phyloP scores from a whole-genome alignment of 2,329 filamentous ascomycete genomes.

The Ramularia endophylla region DNA sequence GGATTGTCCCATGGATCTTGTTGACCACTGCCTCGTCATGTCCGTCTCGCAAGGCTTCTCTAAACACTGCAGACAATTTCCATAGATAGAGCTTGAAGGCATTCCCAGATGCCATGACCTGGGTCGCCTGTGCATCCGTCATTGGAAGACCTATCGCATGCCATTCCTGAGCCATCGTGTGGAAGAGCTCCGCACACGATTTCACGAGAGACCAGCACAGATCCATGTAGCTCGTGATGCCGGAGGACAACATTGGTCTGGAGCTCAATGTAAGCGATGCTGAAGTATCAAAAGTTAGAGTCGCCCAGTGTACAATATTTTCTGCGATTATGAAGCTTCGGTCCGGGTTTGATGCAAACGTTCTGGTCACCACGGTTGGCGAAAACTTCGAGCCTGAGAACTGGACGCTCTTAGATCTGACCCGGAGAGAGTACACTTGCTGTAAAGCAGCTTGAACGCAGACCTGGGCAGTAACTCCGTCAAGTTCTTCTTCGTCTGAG shows the following conservation, averaged over 20 bases:
- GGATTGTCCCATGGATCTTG: conserved; percentile 1
- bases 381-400: conserved; percentile 11
- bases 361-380: conserved; percentile 5
- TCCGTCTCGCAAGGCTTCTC: conserved; percentile 10
- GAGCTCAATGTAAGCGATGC: conserved; percentile 8
- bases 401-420: conserved; percentile 6
- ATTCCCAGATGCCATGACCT: conserved; percentile 6
- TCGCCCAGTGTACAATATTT: conserved; percentile 11
- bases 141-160: conserved; percentile 4
- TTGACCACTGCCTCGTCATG: conserved; percentile 8
- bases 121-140: conserved; percentile 8
- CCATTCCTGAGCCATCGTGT: conserved; percentile 6
- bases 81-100: conserved; percentile 9
- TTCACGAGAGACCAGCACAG: conserved; percentile 9
- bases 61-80: conserved; percentile 9
- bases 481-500: conserved; percentile 8
- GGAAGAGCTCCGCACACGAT: conserved; percentile 10
- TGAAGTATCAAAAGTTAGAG: conserved; percentile 10
- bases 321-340: conserved; percentile 11
- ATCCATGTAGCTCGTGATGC: conserved; percentile 8
- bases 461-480: conserved; percentile 6
- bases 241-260: conserved; percentile 9
- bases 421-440: conserved; percentile 8
- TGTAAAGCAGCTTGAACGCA: conserved; percentile 10
- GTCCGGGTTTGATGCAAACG: conserved; percentile 5